Base-by-base conservation (phyloP, 1,139 yeast genomes). In the Petasospora fabianii region DNA sequence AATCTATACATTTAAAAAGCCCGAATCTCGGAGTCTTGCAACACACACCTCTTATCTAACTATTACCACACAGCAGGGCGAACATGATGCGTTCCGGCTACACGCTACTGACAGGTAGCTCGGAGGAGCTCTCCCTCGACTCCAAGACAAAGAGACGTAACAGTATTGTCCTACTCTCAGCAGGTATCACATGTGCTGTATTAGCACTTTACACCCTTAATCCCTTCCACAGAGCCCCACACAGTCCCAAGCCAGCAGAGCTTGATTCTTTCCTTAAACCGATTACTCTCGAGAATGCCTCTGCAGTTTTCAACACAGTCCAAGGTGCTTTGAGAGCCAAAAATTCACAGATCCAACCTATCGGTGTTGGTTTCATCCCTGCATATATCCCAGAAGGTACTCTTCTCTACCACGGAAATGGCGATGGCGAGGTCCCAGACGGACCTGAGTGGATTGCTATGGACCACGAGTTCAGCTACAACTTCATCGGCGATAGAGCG, bases 301-400 rank as follows among this genome's bases (percentile, higher is more conserved):
- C 77, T 0, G 71, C 78, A 1, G 49, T 77, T 2, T 77, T 77
- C 58, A 75, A 73, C 48, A 63, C 77, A 2, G 65, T 77, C 10
- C 62, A 71, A 38, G 70, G 73, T 27, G 77, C 75, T 0, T 52
- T 74, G 42, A 71, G 72, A 45, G 73, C 73, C 43, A 69, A 70
- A 41, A 69, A 68, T 35, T 60, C 74, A 12, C 73, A 73, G 52
- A 47, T 75, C 20, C 62, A 66, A 35, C 81, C 82, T 0, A 65
- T 69, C 13, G 77, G 83, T 4, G 74, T 77, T n/a, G 64, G 75
- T 5, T 73, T 67, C 47, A 66, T 76, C 29, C 80, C 83, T 0
- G 82, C 78, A 1, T 67, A 66, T 35, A 63, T 77, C 14, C 80
- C 82, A 0, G 65, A 71, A 27, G 80, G 79, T 5, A 75, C 81